Evolutionary conservation across 2,329 filamentous ascomycete species (phyloP), one percentile per base, ranked within the genome.

Genomic region (Trichoderma breve): DNA sequence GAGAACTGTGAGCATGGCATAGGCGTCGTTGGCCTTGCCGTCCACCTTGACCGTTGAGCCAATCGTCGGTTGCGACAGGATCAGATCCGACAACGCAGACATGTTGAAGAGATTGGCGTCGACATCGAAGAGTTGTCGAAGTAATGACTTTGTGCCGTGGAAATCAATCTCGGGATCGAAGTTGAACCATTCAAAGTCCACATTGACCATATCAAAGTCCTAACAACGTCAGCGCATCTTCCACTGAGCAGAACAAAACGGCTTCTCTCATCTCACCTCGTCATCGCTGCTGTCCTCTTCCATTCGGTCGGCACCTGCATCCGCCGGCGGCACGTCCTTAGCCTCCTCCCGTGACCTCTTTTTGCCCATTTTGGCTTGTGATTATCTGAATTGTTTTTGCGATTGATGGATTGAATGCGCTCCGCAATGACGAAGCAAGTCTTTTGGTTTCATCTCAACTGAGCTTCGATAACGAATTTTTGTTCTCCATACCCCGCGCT

Each of bases 141-240:
- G 83, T 8, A 99, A 89, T 11, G 90, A 92, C 82, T 98, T 98
- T 77, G 97, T 89, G 72, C 96, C 96, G 83, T 98, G 95, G 82
- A 98, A 98, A 82, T 99, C 96, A 77, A 97, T 88, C 8, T 92
- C 90, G 2, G 93, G 87, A 77, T 96, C 92, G 74, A 95, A 97
- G 83, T 98, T 97, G 85, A 98, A 99, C 93, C 94, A 98, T 84
- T 99, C 96, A 78, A 99, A 99, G 75, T 98, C 95, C 72, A 98
- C 94, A 79, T 98, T 92, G 75, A 99, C 90, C 81, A 95, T 92
- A 80, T 97, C 93, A 78, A 94, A 92, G 78, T 97, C 93, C 93
- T 97, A 70, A 6, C 43, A 30, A 28, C 57, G 70, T 75, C 47
- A 75, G 70, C 66, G 47, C 39, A 32, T 8, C 24, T 43, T 21